phyloP scores from a whole-genome alignment of 108 stramenopile genomes.

The Nitzschia sp. region DNA sequence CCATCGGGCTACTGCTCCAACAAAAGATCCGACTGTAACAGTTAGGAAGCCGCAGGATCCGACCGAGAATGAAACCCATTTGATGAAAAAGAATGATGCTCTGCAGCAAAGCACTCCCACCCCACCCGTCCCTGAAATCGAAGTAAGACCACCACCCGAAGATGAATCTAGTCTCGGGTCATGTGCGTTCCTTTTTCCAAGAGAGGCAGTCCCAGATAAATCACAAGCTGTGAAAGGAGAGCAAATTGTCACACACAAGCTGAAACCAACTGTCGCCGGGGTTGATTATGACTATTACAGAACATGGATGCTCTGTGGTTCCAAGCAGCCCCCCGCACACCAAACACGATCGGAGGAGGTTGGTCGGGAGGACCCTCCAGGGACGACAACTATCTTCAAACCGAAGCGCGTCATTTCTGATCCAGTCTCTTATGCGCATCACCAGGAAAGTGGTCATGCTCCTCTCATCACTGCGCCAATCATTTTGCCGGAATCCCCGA shows the following conservation, averaged over 20 bases:
- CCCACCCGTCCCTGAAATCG: constrained; percentile 3
- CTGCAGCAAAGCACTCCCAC: background rate
- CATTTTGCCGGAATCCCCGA: background rate
- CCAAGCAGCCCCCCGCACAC: background rate
- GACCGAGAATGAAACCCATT: no score
- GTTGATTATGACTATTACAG: constrained; percentile 13
- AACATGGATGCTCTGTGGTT: background rate
- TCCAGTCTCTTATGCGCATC: background rate
- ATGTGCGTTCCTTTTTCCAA: constrained; percentile 4
- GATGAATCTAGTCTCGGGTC: constrained; percentile 17
- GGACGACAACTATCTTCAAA: constrained; percentile 5
- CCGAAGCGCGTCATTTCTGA: background rate
- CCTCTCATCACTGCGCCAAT: background rate
- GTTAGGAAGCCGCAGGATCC: no score
- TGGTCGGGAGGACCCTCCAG: constrained; percentile 12
- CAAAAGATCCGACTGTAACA: no score
- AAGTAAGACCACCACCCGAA: constrained; percentile 1
- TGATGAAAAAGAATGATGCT: no score
- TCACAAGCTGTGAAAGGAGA: background rate
- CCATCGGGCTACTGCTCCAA: no score
- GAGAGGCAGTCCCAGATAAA: background rate
- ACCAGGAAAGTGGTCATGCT: background rate
- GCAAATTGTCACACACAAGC: background rate
- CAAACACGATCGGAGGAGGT: background rate
- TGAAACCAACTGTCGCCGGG: constrained; percentile 15